Conservation (phyloP, 2,329 filamentous ascomycete species). For the Colletotrichum abscissum region DNA sequence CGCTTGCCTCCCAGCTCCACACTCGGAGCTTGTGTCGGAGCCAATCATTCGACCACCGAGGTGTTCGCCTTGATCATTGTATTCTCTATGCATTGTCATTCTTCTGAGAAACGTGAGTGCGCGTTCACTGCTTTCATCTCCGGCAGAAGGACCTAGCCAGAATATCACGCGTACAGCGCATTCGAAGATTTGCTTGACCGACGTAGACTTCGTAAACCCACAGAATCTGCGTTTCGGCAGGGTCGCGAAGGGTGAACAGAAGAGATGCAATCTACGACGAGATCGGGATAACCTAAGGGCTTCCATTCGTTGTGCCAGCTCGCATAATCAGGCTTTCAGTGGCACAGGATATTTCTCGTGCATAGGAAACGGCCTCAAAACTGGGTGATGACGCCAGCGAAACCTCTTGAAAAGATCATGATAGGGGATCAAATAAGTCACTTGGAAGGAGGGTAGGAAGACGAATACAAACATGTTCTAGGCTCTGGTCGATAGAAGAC, state of each 20-base stretch:
- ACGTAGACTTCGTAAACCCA: constrained; percentile 24
- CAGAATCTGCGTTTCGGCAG: background rate
- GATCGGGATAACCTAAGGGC: background rate
- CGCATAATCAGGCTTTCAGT: background rate
- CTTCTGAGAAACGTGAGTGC: background rate
- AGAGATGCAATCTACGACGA: background rate
- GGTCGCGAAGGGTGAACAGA: constrained; percentile 31
- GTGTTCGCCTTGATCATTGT: background rate
- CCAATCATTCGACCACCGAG: too few species aligned
- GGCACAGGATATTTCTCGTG: constrained; percentile 22
- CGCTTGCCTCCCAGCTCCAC: too few species aligned
- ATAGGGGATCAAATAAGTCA: background rate
- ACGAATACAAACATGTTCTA: background rate
- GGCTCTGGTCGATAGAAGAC: background rate
- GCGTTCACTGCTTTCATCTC: background rate
- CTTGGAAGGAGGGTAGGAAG: background rate
- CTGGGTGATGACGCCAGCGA: constrained; percentile 15
- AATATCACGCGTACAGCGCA: constrained; percentile 18
- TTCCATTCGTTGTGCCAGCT: background rate
- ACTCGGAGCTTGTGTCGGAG: too few species aligned
- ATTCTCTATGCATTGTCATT: background rate
- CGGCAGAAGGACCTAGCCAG: constrained; percentile 22
- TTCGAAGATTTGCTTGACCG: constrained; percentile 34
- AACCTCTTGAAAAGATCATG: background rate
- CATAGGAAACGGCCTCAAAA: constrained; percentile 41